phyloP scores from a whole-genome alignment of 345 rosid species.

The Arabidopsis arenosa region DNA sequence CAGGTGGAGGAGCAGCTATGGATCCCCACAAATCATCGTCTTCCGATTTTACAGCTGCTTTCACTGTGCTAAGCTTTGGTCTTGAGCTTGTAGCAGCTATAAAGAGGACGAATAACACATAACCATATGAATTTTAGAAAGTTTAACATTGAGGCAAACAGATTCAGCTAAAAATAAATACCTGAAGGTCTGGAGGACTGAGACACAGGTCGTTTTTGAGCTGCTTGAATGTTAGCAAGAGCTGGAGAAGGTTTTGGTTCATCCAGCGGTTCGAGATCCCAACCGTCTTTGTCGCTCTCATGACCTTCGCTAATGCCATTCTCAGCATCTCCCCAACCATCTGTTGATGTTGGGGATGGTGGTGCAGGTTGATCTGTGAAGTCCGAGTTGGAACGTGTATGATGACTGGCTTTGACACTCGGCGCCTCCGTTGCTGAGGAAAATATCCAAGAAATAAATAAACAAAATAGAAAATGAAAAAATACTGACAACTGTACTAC shows the following conservation, averaged over 20 bases:
- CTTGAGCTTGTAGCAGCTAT: constrained; percentile 64
- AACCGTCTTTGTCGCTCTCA: constrained; percentile 89
- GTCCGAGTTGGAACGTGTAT: constrained; percentile 68
- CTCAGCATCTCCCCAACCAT: constrained; percentile 98
- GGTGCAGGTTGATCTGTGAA: constrained; percentile 76
- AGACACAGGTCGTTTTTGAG: constrained; percentile 81
- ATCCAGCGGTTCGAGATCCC: constrained; percentile 96
- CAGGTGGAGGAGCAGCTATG: constrained; percentile 86
- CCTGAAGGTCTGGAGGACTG: constrained; percentile 79
- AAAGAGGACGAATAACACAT: constrained; percentile 11
- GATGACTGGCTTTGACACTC: constrained; percentile 56
- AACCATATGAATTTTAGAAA: constrained; percentile 7
- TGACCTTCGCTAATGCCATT: constrained; percentile 77
- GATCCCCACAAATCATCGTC: constrained; percentile 98
- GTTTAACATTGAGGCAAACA: constrained; percentile 18
- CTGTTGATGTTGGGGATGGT: constrained; percentile 87
- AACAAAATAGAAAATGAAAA: background rate
- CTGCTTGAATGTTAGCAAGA: constrained; percentile 88
- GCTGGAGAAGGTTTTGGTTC: constrained; percentile 83
- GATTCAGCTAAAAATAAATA: constrained; percentile 39
- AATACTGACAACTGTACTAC: background rate
- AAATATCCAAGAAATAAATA: constrained; percentile 8
- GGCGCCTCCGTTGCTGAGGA: constrained; percentile 60
- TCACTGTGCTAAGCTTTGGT: constrained; percentile 55
- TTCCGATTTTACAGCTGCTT: constrained; percentile 56